Percentiles rank a stretch among this genome's conserved stretches.
Conservation (phyloP, 1,139 yeast genomes). For the Geotrichum carabidarum region DNA sequence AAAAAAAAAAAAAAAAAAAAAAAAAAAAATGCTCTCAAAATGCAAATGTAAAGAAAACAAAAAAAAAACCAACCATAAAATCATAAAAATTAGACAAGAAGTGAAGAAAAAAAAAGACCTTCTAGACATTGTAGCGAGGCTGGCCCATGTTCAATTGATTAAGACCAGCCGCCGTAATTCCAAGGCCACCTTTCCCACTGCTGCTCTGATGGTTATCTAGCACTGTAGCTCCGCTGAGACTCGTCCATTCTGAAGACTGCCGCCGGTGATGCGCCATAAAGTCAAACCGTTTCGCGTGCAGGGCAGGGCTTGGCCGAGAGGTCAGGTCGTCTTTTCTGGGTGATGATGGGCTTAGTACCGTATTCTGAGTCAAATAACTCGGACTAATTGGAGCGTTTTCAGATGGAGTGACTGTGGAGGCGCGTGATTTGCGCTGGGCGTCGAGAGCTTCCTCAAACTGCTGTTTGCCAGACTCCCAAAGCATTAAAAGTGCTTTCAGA, state of each 20-base stretch:
- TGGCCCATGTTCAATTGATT: too few relatives aligned
- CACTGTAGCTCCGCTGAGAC: slow-evolving; percentile 6
- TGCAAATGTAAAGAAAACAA: background rate
- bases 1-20: slow-evolving; percentile 1
- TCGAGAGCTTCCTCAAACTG: background rate
- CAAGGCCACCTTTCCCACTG: too few relatives aligned
- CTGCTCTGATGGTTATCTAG: too few relatives aligned
- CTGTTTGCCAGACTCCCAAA: slow-evolving; percentile 33
- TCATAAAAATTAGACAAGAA: too few relatives aligned
- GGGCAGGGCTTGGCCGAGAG: too few relatives aligned
- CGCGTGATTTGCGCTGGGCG: background rate
- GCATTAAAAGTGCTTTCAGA: slow-evolving; percentile 29
- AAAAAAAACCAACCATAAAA: too few relatives aligned
- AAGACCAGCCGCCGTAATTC: too few relatives aligned
- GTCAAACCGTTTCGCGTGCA: background rate
- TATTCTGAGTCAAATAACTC: background rate
- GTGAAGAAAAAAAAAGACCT: too few relatives aligned
- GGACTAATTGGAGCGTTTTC: too few relatives aligned
- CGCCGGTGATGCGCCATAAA: slow-evolving; percentile 12
- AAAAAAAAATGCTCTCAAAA: background rate
- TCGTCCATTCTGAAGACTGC: slow-evolving; percentile 10
- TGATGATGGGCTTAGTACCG: background rate
- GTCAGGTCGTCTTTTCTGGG: background rate
- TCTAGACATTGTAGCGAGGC: too few relatives aligned
- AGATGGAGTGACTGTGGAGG: background rate